Base-by-base conservation (phyloP, 306 rosid species). In the Gastrolobium bilobum region DNA sequence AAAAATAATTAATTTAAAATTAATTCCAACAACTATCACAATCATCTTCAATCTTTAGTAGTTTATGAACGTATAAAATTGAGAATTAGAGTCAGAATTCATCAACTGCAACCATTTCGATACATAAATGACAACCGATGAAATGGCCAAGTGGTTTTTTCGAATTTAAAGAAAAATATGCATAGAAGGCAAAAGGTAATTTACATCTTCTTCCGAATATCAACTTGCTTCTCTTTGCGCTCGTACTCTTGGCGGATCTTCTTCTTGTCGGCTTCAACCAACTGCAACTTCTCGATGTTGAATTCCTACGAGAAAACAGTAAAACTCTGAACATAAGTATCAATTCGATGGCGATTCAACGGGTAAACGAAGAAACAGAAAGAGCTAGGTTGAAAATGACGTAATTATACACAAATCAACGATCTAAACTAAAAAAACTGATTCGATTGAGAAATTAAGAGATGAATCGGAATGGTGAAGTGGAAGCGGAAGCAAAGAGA, bases 231-330 rank as follows among this genome's bases (percentile, higher is more conserved):
- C 87, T 94, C 92, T 72, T 94, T 94, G 84, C 93, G 90, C 88
- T 94, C 99, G 46, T 92, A 94, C 87, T 94, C 99, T 59, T 94
- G 99, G 80, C 99, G 87, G 90, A 95, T 91, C 94, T 95, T 95
- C 93, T 95, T 95, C 84, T 92, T 95, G 84, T 95, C 99, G 38
- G 96, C 96, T 86, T 95, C 99, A 15, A 93, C 99, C 81, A 95
- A 84, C 82, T 95, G 98, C 89, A 95, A 69, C 92, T 95, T 95
- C 91, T 95, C 99, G 80, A 95, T 95, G 86, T 95, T 95, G 90
- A 95, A 95, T 85, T 95, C 99, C 99, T 95, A 38, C 30, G 43
- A 26, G 9, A 48, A 34, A 8, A 59, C 37, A 2, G 29, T 9
- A 51, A 15, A 77, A 60, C 44, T 30, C 58, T 7, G 59, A 73